These are phyloP conservation scores for Tagetes patula DNA, from an alignment of 129 eudicot genomes.

Conservation along the genomic window DNA sequence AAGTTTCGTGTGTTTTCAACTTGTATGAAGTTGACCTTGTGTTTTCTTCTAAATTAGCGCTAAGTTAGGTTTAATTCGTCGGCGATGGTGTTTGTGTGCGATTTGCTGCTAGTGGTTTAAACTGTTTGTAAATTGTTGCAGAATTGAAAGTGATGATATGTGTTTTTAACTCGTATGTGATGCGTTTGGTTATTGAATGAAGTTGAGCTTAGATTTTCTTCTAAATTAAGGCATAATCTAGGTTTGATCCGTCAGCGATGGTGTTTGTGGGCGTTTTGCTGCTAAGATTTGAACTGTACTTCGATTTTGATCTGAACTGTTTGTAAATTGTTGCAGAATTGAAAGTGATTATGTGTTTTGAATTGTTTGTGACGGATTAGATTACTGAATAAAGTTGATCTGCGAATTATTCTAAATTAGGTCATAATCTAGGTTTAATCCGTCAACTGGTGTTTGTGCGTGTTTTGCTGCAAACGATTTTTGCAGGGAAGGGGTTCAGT, in stretches of 20 bases:
- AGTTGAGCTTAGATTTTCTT: constrained; percentile 9
- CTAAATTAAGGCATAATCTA: neutral
- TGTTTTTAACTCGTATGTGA: neutral
- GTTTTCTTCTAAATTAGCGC: neutral
- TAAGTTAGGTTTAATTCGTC: neutral
- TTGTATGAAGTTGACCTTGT: constrained; percentile 16
- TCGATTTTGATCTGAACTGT: neutral
- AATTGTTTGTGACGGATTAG: neutral
- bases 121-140: neutral
- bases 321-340: neutral
- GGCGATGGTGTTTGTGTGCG: neutral
- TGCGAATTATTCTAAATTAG: neutral
- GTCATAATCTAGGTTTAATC: neutral
- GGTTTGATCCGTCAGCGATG: no score
- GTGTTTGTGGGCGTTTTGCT: constrained; percentile 6
- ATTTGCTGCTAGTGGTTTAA: neutral
- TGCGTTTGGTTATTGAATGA: constrained; percentile 4
- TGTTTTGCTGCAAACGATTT: neutral
- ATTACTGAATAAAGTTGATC: constrained; percentile 15
- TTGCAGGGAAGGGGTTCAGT: neutral
- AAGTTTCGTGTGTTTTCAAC: neutral
- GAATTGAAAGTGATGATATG: neutral
- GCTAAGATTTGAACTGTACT: neutral
- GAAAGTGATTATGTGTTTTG: constrained; percentile 1
- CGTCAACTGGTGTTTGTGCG: neutral